Conservation (phyloP, 176 grass and related monocot genomes). For the Avena sativa region DNA sequence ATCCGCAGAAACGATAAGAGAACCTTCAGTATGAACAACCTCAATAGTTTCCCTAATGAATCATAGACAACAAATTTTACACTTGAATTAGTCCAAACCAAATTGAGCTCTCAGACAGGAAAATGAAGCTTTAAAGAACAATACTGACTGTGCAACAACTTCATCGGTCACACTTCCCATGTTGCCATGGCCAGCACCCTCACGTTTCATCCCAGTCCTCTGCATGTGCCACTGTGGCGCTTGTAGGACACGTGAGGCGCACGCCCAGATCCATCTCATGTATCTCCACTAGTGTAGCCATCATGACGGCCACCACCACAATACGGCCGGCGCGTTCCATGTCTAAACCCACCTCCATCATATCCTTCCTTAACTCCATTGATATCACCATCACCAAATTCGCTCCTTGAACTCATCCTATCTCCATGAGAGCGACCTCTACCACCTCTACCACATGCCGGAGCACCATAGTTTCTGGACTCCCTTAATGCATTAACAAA, state of each 20-base stretch:
- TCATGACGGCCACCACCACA: constrained; percentile 51
- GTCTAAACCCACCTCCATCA: constrained; percentile 27
- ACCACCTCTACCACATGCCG: constrained; percentile 57
- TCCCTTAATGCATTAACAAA: constrained; percentile 64
- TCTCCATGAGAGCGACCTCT: constrained; percentile 58
- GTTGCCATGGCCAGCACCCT: constrained; percentile 76
- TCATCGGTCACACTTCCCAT: constrained; percentile 75
- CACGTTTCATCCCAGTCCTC: constrained; percentile 73
- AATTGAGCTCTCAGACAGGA: not conserved
- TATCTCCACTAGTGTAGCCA: constrained; percentile 54
- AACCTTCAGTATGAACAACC: not conserved
- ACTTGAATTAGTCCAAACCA: not conserved
- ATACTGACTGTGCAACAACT: constrained; percentile 53
- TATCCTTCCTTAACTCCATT: constrained; percentile 45
- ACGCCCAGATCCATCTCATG: constrained; percentile 52
- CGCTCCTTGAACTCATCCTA: constrained; percentile 44
- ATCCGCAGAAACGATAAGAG: constrained; percentile 35
- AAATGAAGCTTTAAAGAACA: not conserved
- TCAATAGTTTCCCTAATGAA: constrained; percentile 33
- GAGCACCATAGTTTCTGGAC: constrained; percentile 57
- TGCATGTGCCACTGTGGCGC: constrained; percentile 71
- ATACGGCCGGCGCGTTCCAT: constrained; percentile 54
- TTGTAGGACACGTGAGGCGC: constrained; percentile 56
- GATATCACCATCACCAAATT: constrained; percentile 51
- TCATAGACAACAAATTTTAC: not conserved